Base-by-base conservation (phyloP, 306 rosid genomes). In the Acacia confusa region DNA sequence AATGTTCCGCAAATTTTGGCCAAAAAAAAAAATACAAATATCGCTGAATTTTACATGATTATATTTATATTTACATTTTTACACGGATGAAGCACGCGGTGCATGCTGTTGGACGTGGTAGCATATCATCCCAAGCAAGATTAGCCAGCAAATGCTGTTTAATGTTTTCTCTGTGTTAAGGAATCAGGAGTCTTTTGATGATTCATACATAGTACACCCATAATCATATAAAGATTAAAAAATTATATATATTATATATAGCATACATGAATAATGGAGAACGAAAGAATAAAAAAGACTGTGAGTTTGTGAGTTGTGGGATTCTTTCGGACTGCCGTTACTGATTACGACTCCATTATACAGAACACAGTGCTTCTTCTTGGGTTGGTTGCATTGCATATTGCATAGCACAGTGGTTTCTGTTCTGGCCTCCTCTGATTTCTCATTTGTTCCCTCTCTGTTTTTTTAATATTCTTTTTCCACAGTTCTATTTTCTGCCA, bases 321-420 rank as follows among this genome's bases (percentile, higher is more conserved):
- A 34, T 16, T 67, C 45, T 19, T 36, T 9, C 11, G 4, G 25
- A 19, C 72, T 67, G 47, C 27, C 47, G 48, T 67, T 34, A 67
- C 72, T 61, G 67, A 0, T 61, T 12, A 12, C 19, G 34, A 27
- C 19, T 27, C 17, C 67, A 67, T 36, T 19, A 16, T 47, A 32
- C 20, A 1, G 25, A 32, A 17, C 40, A 34, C 25, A 36, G 47
- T 2, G 47, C 72, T 28, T 30, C 9, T 68, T 16, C 30, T 40
- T 40, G 72, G 45, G 13, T 36, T 20, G 17, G 30, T n/a, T 68
- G 50, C 50, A 38, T 36, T 10, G 24, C 65, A 12, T 34, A 71
- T n/a, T 68, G 50, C 50, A 38, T 36, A 19, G 24, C 65, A 12
- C 45, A 71, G 89, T 82, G 83, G 85, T 88, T 78, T 69, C 22